phyloP scores from a whole-genome alignment of 1,139 yeast genomes.

The Yamadazyma friedrichii region DNA sequence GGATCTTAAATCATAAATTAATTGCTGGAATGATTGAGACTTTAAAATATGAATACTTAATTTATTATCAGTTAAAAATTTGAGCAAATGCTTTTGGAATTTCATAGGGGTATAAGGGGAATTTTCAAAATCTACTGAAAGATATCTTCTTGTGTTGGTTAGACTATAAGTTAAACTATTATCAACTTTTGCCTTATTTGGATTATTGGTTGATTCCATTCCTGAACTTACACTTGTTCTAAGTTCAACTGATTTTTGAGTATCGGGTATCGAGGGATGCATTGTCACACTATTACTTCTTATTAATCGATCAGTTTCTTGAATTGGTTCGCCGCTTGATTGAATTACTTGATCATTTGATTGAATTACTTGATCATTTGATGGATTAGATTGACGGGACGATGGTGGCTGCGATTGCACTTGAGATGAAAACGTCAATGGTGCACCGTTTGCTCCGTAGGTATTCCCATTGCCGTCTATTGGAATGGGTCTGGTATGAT shows the following conservation, averaged over 20 bases:
- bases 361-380: neutral
- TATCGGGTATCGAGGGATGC: neutral
- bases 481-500: constrained; percentile 33
- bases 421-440: neutral
- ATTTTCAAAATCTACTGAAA: constrained; percentile 40
- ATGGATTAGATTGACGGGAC: neutral
- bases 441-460: constrained; percentile 5
- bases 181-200: neutral
- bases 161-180: constrained; percentile 8
- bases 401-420: neutral
- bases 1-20: constrained; percentile 49
- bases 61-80: constrained; percentile 52
- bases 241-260: neutral
- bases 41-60: constrained; percentile 47
- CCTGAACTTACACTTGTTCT: neutral
- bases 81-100: constrained; percentile 52
- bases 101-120: constrained; percentile 44
- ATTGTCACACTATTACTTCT: neutral
- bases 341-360: neutral
- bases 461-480: constrained; percentile 40
- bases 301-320: constrained; percentile 9
- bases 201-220: constrained; percentile 6
- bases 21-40: constrained; percentile 52
- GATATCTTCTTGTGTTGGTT: constrained; percentile 14
- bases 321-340: neutral